Percentiles rank a stretch among this genome's conserved stretches.
Conservation (phyloP, 352 stramenopile genomes). For the Globisporangium irregulare region DNA sequence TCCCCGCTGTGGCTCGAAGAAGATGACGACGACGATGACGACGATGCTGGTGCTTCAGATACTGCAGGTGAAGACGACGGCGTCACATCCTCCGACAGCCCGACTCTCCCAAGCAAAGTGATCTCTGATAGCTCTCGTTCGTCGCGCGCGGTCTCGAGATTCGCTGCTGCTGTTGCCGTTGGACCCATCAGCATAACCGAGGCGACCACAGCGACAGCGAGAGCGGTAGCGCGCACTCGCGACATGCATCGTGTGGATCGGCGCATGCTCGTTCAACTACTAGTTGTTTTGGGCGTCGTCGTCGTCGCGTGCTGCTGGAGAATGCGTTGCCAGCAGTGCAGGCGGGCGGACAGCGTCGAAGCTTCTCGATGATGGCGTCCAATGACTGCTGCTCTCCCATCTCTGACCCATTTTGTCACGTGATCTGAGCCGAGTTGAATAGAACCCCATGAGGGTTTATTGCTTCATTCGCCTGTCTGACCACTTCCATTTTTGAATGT, state of each 20-base stretch:
- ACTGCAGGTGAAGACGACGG: background rate
- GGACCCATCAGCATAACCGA: background rate
- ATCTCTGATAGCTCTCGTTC: slow-evolving; percentile 9
- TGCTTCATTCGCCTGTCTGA: no score
- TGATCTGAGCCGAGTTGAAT: background rate
- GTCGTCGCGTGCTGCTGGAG: no score
- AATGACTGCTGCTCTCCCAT: no score
- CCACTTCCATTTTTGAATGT: background rate
- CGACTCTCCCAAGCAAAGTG: slow-evolving; percentile 6
- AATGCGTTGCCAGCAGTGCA: background rate
- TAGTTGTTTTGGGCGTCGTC: background rate
- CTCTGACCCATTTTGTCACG: background rate
- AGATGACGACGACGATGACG: slow-evolving; percentile 5
- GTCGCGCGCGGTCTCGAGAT: background rate
- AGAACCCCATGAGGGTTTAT: no score
- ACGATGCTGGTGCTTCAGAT: background rate
- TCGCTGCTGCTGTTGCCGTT: background rate
- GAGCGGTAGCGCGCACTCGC: background rate
- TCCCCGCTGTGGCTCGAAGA: background rate
- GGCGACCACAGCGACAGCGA: background rate
- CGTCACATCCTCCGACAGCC: background rate
- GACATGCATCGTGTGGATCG: background rate
- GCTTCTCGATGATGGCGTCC: background rate
- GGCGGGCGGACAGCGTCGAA: background rate
- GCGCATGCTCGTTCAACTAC: background rate